phyloP scores from a whole-genome alignment of 805 yeast genomes.

The Kuraishia piskuri region DNA sequence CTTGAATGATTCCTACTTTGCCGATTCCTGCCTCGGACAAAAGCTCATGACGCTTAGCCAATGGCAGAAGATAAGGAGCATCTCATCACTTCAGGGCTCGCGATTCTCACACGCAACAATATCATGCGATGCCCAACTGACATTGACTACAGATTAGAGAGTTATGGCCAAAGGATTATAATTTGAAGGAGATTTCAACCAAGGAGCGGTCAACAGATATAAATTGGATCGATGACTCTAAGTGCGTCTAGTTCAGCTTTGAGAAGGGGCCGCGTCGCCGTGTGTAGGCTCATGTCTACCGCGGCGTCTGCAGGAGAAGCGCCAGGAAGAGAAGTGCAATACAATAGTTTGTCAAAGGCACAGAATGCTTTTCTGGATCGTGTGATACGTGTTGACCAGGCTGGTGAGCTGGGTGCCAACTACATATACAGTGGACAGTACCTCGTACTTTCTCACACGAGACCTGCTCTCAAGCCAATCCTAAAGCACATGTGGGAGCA shows the following conservation, averaged over 20 bases:
- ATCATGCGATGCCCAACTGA: background rate
- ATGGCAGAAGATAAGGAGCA: background rate
- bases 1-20: no score
- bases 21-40: no score
- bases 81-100: background rate
- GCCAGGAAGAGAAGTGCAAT: background rate
- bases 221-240: background rate
- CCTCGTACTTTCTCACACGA: constrained; percentile 56
- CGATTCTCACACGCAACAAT: background rate
- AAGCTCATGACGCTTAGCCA: background rate
- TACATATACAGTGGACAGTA: constrained; percentile 90
- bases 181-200: no score
- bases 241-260: background rate
- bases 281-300: background rate
- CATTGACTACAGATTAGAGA: background rate
- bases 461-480: constrained; percentile 71
- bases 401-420: constrained; percentile 96
- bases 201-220: no score
- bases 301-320: background rate
- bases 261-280: background rate
- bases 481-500: constrained; percentile 98
- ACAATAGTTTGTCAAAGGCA: constrained; percentile 22
- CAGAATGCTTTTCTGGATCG: constrained; percentile 68
- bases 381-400: constrained; percentile 88
- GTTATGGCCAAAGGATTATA: no score